phyloP scores from a whole-genome alignment of 2,329 filamentous ascomycete species.

The Aspergillus texensis region DNA sequence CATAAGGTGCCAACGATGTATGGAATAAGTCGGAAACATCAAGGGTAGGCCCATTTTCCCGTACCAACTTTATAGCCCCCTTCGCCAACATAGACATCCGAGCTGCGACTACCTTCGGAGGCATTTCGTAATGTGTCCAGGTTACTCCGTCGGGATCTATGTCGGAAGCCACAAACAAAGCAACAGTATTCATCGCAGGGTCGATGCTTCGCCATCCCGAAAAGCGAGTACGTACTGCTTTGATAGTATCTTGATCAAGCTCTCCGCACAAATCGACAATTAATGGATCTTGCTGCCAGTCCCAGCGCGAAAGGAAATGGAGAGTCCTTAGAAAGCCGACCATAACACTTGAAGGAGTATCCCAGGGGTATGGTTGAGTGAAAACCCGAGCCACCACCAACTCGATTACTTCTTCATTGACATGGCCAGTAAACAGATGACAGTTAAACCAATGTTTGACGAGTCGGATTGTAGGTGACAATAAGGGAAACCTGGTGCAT shows the following conservation, averaged over 20 bases:
- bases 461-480: constrained; percentile 81
- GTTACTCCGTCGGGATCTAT: constrained; percentile 75
- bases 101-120: constrained; percentile 79
- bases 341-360: constrained; percentile 71
- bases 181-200: constrained; percentile 80
- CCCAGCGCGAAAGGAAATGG: constrained; percentile 80
- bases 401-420: constrained; percentile 81
- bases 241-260: constrained; percentile 63
- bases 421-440: constrained; percentile 76
- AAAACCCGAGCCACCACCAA: constrained; percentile 79
- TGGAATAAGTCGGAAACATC: constrained; percentile 68
- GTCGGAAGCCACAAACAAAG: constrained; percentile 79
- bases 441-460: constrained; percentile 86
- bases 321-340: constrained; percentile 82
- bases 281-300: constrained; percentile 84
- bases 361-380: constrained; percentile 79
- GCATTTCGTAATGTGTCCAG: constrained; percentile 71
- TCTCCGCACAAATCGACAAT: constrained; percentile 72
- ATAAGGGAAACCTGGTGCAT: constrained; percentile 75
- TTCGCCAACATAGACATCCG: constrained; percentile 81
- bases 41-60: constrained; percentile 55
- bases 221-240: constrained; percentile 69
- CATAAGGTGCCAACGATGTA: constrained; percentile 75
- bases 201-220: constrained; percentile 86
- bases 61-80: constrained; percentile 68